Base-by-base conservation (phyloP, 495 filamentous ascomycete species). In the Xylaria palmicola region DNA sequence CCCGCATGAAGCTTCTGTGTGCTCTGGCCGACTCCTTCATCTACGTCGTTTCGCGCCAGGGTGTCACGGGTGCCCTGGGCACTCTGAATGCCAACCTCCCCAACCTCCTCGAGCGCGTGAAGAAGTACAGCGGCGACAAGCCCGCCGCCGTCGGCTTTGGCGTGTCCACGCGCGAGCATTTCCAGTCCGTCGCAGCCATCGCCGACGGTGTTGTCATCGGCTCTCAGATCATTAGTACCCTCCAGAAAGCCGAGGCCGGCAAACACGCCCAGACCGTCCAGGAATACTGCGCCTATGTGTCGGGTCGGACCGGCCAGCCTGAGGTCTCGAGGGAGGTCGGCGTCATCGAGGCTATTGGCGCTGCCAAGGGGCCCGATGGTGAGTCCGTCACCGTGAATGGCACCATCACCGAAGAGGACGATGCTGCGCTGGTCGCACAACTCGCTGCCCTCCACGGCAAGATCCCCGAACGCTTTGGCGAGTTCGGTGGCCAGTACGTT, bases 401-500 rank as follows among this genome's bases (percentile, higher is more conserved):
- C 22, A 82, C 91, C 26, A 84, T 90, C 56, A 74, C 49, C 12
- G 68, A 71, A 30, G 65, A 74, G 32, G 68, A 75, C 45, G 78
- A 76, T 52, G 65, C 72, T 30, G 75, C 75, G 37, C 73, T 83
- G 17, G 74, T 81, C 27, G 65, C 70, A 6, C 76, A 81, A 66
- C 73, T 81, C 22, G 64, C 74, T 0, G 74, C 75, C 6, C 74
- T 81, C 41, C 77, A 81, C 63, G 72, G 77, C 74, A 83, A 84
- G 56, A 78, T 89, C 32, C 92, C 93, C 3, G 84, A 90, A 53
- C 87, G 93, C 13, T 99, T 99, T 68, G 94, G 94, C 59, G 90
- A 97, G 73, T 99, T 96, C 64, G 94, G 94, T 65, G 94, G 94
- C n/a, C 94, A 98, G 73, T 99, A 98, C 68, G 93, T 99, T 0